A percentile compares a stretch with the other conserved stretches of the same genome.
Evolutionary conservation across 2,329 filamentous ascomycete species (phyloP).

Genomic region (Fusarium caatingaense): DNA sequence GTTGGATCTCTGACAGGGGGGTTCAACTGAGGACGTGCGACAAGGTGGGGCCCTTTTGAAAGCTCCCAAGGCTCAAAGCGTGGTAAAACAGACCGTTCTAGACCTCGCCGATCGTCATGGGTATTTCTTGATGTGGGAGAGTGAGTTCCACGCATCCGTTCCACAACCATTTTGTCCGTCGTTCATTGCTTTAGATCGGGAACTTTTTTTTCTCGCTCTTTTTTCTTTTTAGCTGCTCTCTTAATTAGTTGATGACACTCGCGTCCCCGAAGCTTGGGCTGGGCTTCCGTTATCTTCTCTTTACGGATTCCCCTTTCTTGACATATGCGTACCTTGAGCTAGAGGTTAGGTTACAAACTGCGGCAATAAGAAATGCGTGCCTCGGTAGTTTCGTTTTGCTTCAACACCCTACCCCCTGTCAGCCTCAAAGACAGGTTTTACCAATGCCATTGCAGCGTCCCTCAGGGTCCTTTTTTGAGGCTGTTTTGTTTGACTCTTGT

Average conservation of each 20-base stretch:
- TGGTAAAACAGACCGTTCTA: constrained; percentile 43
- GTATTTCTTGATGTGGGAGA: constrained; percentile 40
- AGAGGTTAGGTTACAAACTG: not conserved
- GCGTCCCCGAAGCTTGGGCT: not conserved
- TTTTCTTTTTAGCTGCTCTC: not conserved
- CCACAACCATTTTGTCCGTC: constrained; percentile 26
- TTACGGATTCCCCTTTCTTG: constrained; percentile 7
- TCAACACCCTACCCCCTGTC: constrained; percentile 2
- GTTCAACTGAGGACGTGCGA: constrained; percentile 2
- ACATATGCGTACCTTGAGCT: constrained; percentile 12
- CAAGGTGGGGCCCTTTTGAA: constrained; percentile 8
- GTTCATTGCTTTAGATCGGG: constrained; percentile 33
- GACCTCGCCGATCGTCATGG: constrained; percentile 43
- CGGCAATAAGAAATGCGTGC: constrained; percentile 9
- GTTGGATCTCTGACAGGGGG: constrained; percentile 30
- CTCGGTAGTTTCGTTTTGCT: constrained; percentile 20
- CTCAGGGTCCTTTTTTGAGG: not conserved
- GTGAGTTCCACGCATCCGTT: constrained; percentile 41
- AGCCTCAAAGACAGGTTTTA: constrained; percentile 2
- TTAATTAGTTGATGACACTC: not conserved
- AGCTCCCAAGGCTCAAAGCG: constrained; percentile 10
- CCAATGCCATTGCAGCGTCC: not conserved
- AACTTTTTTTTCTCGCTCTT: constrained; percentile 14
- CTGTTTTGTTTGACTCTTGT: not conserved
- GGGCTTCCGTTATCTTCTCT: not conserved